Conservation (phyloP, 1,284 basidiomycete genomes). For the Acaromyces ingoldii region DNA sequence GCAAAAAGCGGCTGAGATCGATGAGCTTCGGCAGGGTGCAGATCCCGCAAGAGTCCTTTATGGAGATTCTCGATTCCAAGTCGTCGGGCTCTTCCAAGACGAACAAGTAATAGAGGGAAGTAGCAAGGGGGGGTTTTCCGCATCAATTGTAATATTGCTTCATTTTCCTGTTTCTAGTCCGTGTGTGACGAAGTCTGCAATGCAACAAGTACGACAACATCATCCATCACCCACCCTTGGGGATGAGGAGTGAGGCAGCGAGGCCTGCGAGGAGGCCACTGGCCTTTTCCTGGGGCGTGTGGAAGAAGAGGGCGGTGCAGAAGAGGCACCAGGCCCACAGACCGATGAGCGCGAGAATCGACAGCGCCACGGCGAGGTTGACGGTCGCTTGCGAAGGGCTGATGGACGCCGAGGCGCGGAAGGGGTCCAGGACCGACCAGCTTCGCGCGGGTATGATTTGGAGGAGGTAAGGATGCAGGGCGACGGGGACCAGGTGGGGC, state of each 20-base stretch:
- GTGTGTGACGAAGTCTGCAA: background rate
- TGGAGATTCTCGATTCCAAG: slow-evolving; percentile 19
- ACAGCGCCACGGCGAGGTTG: slow-evolving; percentile 16
- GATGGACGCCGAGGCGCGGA: background rate
- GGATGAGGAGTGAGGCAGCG: slow-evolving; percentile 33
- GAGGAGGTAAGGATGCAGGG: slow-evolving; percentile 50
- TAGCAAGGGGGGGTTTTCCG: background rate
- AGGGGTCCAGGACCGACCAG: slow-evolving; percentile 15
- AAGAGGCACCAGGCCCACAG: slow-evolving; percentile 71
- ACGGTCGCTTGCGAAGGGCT: background rate
- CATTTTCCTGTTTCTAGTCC: background rate
- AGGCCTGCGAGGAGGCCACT: slow-evolving; percentile 60
- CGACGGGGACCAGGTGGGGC: slow-evolving; percentile 34
- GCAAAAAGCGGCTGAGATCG: slow-evolving; percentile 44
- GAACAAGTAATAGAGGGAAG: background rate
- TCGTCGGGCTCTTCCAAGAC: no score
- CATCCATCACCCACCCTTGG: slow-evolving; percentile 16
- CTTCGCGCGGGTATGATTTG: slow-evolving; percentile 17
- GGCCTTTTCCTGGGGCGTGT: slow-evolving; percentile 78
- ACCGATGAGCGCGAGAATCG: slow-evolving; percentile 57
- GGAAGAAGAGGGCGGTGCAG: slow-evolving; percentile 85
- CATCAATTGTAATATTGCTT: background rate
- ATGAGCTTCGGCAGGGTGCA: slow-evolving; percentile 43
- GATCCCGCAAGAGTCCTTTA: slow-evolving; percentile 32
- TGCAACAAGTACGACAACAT: background rate